These are phyloP conservation scores for Colletotrichum sp. DNA, from an alignment of 2,329 filamentous ascomycete species.

Conservation along the genomic window DNA sequence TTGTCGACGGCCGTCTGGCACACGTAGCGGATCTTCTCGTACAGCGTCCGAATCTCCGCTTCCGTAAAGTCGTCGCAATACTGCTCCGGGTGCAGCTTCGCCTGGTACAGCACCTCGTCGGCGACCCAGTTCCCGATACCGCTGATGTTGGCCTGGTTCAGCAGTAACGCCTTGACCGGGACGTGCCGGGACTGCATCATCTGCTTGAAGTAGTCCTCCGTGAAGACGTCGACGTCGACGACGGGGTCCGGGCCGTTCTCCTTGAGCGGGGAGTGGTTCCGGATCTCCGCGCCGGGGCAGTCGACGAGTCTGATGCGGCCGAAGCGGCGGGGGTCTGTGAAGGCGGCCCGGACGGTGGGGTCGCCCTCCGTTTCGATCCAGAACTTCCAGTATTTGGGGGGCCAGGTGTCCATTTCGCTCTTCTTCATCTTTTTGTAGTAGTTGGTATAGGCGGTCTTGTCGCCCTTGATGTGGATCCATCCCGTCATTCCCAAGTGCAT, in stretches of 20 bases:
- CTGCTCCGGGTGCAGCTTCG: slow-evolving; percentile 88
- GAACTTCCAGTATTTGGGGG: slow-evolving; percentile 91
- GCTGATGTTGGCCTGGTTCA: slow-evolving; percentile 88
- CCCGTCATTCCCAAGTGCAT: slow-evolving; percentile 87
- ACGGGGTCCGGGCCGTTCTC: slow-evolving; percentile 96
- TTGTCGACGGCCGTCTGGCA: slow-evolving; percentile 80
- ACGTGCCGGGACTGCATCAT: slow-evolving; percentile 80
- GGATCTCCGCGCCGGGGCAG: slow-evolving; percentile 77
- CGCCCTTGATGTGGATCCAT: slow-evolving; percentile 87
- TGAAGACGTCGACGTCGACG: slow-evolving; percentile 78
- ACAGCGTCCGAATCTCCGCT: slow-evolving; percentile 72
- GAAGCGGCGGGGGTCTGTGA: slow-evolving; percentile 83
- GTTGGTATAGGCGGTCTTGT: slow-evolving; percentile 78
- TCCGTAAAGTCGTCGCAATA: slow-evolving; percentile 84
- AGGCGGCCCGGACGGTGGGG: slow-evolving; percentile 69
- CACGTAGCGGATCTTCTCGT: slow-evolving; percentile 77
- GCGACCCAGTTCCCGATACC: slow-evolving; percentile 98
- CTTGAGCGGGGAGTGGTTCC: slow-evolving; percentile 77
- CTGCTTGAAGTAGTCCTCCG: slow-evolving; percentile 73
- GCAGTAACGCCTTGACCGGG: slow-evolving; percentile 85
- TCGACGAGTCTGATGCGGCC: slow-evolving; percentile 82
- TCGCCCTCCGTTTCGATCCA: slow-evolving; percentile 68
- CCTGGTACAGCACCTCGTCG: slow-evolving; percentile 91
- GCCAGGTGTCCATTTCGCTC: slow-evolving; percentile 72
- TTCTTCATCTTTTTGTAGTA: slow-evolving; percentile 78